Base-by-base conservation (phyloP, 768 basidiomycete genomes). In the Tricholoma flavovirens region DNA sequence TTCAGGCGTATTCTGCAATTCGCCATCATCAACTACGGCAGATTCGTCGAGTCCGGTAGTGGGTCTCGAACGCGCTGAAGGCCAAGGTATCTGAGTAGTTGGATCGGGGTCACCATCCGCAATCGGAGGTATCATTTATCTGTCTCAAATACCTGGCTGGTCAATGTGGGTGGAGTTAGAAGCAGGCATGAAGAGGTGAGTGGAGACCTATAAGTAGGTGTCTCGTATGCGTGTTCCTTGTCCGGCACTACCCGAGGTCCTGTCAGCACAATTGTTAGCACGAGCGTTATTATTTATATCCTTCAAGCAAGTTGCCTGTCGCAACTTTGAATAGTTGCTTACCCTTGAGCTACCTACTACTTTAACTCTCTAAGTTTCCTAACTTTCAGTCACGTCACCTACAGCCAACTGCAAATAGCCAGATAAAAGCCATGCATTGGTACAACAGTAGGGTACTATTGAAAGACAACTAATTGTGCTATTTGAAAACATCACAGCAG, bases 71-170 rank as follows among this genome's bases (percentile, higher is more conserved):
- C 73, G 64, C 15, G 70, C 67, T 51, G 80, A 75, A 49, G 89
- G 89, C 89, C 89, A 91, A 21, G 89, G 71, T 46, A 90, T 84
- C 67, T 89, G 89, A 11, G 83, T 85, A 0, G 86, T 87, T n/a
- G 87, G 86, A 67, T 90, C 88, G 21, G 75, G 74, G 61, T 88
- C 84, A 57, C 70, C 70, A 65, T 87, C 86, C 17, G 82, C 70
- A 58, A 82, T 73, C 40, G 84, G 78, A 64, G 84, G 81, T 57
- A 86, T 75, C 87, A 90, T 90, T 51, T 64, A 54, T 54, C 2
- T 49, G 42, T 36, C 56, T 53, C 54, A 60, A 42, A 49, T 26
- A 29, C 58, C 49, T 52, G 14, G 19, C 63, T 40, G 55, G 59
- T 24, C 42, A 53, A 56, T 40, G 57, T 50, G 36, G 46, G 43